Percentiles rank a stretch among this genome's conserved stretches.
phyloP scores from a whole-genome alignment of 1,284 basidiomycete genomes.

The Fereydounia khargensis region DNA sequence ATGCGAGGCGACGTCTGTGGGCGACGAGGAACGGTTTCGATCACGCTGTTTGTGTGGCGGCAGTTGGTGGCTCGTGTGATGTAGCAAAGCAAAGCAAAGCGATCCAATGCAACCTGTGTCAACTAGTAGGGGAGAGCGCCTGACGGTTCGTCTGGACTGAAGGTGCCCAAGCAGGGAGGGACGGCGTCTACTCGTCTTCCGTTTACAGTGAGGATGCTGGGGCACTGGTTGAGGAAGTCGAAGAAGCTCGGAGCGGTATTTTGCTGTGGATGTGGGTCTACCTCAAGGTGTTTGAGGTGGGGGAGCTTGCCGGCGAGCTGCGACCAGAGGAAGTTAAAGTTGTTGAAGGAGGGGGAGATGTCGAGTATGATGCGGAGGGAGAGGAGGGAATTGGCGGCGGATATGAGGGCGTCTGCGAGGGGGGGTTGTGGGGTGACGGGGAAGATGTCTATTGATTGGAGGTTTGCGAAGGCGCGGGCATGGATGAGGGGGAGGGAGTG shows the following conservation, averaged over 20 bases:
- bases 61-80: slow-evolving; percentile 23
- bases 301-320: slow-evolving; percentile 6
- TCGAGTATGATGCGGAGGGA: slow-evolving; percentile 14
- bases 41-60: slow-evolving; percentile 21
- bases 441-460: slow-evolving; percentile 22
- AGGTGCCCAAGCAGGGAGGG: slow-evolving; percentile 15
- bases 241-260: slow-evolving; percentile 30
- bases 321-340: slow-evolving; percentile 16
- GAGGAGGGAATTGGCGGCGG: slow-evolving; percentile 3
- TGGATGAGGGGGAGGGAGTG: slow-evolving; percentile 8
- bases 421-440: slow-evolving; percentile 24
- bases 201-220: slow-evolving; percentile 5
- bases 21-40: neutral
- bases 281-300: slow-evolving; percentile 1
- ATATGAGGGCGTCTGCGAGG: slow-evolving; percentile 1
- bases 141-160: slow-evolving; percentile 5
- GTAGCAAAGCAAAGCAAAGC: neutral
- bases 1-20: neutral
- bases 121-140: slow-evolving; percentile 11
- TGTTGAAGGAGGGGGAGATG: slow-evolving; percentile 19
- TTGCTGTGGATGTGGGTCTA: slow-evolving; percentile 27
- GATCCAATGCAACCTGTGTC: neutral
- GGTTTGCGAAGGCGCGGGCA: slow-evolving; percentile 3
- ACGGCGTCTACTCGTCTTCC: slow-evolving; percentile 1
- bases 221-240: slow-evolving; percentile 8